Evolutionary conservation across 2,329 filamentous ascomycete species (phyloP).

Genomic region (Pseudogymnoascus sp.): DNA sequence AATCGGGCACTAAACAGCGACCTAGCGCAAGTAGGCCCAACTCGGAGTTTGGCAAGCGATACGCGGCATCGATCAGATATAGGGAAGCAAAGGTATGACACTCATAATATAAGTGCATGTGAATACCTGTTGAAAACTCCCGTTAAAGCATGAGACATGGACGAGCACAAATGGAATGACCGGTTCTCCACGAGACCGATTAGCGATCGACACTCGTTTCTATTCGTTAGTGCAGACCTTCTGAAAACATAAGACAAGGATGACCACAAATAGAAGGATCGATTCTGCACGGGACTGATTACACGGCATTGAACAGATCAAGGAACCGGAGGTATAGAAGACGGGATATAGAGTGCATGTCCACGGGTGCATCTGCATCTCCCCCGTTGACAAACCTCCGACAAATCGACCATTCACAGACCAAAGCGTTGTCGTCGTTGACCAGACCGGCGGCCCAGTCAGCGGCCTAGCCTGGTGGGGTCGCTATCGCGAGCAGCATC

Average conservation of each 20-base stretch:
- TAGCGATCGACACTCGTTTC: neutral
- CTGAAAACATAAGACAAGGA: neutral
- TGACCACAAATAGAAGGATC: neutral
- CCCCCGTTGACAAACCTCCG: neutral
- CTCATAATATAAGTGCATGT: too few species aligned
- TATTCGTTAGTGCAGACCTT: neutral
- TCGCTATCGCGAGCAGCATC: neutral
- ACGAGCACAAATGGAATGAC: neutral
- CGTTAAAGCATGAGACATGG: too few species aligned
- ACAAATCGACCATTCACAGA: neutral
- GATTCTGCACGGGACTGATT: neutral
- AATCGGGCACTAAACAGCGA: neutral
- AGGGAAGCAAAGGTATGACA: too few species aligned
- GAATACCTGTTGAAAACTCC: too few species aligned
- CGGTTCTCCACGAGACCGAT: neutral
- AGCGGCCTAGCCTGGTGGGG: neutral
- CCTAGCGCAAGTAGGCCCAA: neutral
- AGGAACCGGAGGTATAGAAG: neutral
- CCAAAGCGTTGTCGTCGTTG: neutral
- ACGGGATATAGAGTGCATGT: constrained; percentile 3
- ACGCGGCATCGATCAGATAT: neutral
- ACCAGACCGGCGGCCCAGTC: neutral
- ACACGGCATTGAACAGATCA: constrained; percentile 4
- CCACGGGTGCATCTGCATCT: neutral
- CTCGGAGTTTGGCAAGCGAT: neutral